A percentile compares a stretch with the other conserved stretches of the same genome.
phyloP scores from a whole-genome alignment of 306 rosid species.

The Cicer arietinum region DNA sequence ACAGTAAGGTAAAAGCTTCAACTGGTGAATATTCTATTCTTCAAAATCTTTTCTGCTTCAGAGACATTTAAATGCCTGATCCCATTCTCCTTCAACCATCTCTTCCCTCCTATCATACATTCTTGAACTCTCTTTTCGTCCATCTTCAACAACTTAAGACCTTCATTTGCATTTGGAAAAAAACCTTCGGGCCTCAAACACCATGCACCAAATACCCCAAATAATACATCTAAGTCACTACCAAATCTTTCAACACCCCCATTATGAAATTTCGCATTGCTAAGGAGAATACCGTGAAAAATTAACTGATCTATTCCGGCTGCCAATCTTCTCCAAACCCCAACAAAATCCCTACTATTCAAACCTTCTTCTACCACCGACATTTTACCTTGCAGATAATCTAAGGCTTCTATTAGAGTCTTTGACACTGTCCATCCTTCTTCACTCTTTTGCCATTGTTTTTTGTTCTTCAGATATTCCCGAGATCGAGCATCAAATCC shows the following conservation, averaged over 20 bases:
- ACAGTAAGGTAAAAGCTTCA: conserved; percentile 48
- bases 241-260: conserved; percentile 76
- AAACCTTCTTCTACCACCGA: conserved; percentile 63
- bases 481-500: conserved; percentile 80
- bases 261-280: conserved; percentile 66
- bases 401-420: conserved; percentile 70
- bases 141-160: conserved; percentile 76
- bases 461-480: conserved; percentile 80
- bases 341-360: conserved; percentile 73
- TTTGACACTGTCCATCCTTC: conserved; percentile 83
- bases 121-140: conserved; percentile 57
- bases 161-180: conserved; percentile 76
- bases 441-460: conserved; percentile 85
- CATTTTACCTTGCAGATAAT: conserved; percentile 75
- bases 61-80: conserved; percentile 58
- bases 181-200: conserved; percentile 91
- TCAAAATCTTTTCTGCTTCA: conserved; percentile 75
- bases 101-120: conserved; percentile 60
- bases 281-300: conserved; percentile 62
- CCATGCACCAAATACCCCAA: conserved; percentile 83
- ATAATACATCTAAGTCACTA: conserved; percentile 72
- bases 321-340: conserved; percentile 91
- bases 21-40: conserved; percentile 60
- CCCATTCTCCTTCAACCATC: conserved; percentile 74
- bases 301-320: conserved; percentile 69